These are phyloP conservation scores for Tephrocybe rancida DNA, from an alignment of 768 basidiomycete species.

Conservation along the genomic window DNA sequence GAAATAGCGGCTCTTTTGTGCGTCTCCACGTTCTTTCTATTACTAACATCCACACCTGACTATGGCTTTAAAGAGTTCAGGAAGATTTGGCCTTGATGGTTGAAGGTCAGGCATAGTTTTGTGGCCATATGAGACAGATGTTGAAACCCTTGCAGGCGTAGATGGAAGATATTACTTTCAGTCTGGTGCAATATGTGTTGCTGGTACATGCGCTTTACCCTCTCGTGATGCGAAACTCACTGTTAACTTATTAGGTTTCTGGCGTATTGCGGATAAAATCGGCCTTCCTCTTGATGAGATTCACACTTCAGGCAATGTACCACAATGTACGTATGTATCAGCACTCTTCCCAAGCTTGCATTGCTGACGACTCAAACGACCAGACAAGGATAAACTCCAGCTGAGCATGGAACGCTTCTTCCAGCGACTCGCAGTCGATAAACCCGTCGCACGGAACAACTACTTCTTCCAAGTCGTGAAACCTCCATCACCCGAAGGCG, in stretches of 20 bases:
- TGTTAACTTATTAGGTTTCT: slow-evolving; percentile 53
- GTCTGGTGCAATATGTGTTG: slow-evolving; percentile 66
- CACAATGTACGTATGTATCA: slow-evolving; percentile 55
- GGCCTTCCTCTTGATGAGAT: slow-evolving; percentile 75
- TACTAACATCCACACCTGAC: neutral
- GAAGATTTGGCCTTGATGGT: slow-evolving; percentile 64
- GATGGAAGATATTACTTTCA: slow-evolving; percentile 79
- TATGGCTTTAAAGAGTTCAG: slow-evolving; percentile 40
- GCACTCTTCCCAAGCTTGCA: neutral
- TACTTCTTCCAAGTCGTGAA: slow-evolving; percentile 45
- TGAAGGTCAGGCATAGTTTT: slow-evolving; percentile 42
- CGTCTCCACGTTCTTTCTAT: slow-evolving; percentile 25
- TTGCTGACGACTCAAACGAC: neutral
- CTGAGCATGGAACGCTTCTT: slow-evolving; percentile 72
- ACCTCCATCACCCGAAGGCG: slow-evolving; percentile 11
- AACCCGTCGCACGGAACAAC: slow-evolving; percentile 74
- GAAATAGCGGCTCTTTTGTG: slow-evolving; percentile 63
- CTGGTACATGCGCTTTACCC: slow-evolving; percentile 42
- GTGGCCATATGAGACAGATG: slow-evolving; percentile 2
- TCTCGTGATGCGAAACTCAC: neutral
- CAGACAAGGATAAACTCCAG: slow-evolving; percentile 65
- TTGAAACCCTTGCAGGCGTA: slow-evolving; percentile 37
- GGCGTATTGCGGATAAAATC: slow-evolving; percentile 78
- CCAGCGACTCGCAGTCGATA: slow-evolving; percentile 62
- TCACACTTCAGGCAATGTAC: slow-evolving; percentile 69